Evolutionary conservation across 176 grass and related monocot genomes (phyloP), one percentile per base, ranked within the genome.

Genomic region (Oropetium thomaeum): DNA sequence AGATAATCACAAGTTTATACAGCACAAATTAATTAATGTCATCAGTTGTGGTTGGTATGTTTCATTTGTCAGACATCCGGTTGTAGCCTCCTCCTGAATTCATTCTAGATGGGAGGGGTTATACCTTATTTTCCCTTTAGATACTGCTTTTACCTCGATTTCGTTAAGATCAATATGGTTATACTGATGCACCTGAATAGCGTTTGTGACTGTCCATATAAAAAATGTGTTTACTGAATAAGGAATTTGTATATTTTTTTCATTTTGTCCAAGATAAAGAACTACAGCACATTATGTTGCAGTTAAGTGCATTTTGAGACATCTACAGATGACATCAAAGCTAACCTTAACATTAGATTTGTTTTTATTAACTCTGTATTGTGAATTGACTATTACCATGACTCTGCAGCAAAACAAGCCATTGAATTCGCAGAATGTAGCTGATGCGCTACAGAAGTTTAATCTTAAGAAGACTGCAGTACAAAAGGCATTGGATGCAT

Each of bases 401-500:
- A 52, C 65, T 89, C 40, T 68, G 51, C 91, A 92, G 96, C 89
- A 98, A 98, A 98, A 98, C 75, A 94, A 86, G 72, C 96, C 96
- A 20, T 75, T 98, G 80, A 98, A 98, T 81, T 90, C 92, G 74
- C 96, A 98, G 81, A 98, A 98, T 90, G 89, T 5, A 53, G 91
- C 89, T 72, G 96, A 98, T 30, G 82, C 91, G 31, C 75, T 98
- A 58, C 96, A 95, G 80, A 97, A 98, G 76, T 95, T 89, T 71
- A 98, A 82, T 83, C 91, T 98, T 15, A 98, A 98, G 63, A 98
- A 98, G 59, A 94, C 96, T 54, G 87, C 87, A 32, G 91, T 98
- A 58, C 96, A 98, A 62, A 98, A 95, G 51, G 87, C 89, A 63
- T 65, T 98, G 55, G 91, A 98, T 82, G 71, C 87, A 79, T 85